Evolutionary conservation across 1,284 basidiomycete species (phyloP), one percentile per base, ranked within the genome.

Genomic region (Tilletia indica): DNA sequence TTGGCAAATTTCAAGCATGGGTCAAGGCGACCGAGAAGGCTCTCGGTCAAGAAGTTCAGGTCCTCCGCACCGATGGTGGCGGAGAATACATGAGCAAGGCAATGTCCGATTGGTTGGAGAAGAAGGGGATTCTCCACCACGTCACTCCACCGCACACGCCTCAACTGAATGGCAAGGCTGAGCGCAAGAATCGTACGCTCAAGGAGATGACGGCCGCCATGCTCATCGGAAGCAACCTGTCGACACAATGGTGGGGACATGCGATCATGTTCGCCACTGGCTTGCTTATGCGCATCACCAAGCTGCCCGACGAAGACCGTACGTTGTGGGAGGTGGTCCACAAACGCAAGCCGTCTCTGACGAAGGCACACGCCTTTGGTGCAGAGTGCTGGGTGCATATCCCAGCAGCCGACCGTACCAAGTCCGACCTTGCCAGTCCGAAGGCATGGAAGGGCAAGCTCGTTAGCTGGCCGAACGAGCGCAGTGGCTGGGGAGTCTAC

Each of bases 151-250:
- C 56, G 1, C 58, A 70, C 58, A 39, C 56, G 16, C 69, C 51
- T 70, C 56, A 70, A 11, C 58, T 34, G 42, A 70, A 70, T 8
- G 69, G 69, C 19, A 34, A 61, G n/a, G 36, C 69, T 2, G 69
- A 70, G 45, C 51, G 51, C 51, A 54, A 54, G 51, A 54, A 54
- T n/a, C 51, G 51, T 1, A 54, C 51, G 51, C 25, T 54, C 1
- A 54, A 54, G 51, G 51, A 54, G 51, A 54, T 54, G 51, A 54
- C 51, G 51, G 51, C 51, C 19, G 51, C 51, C 19, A 54, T 54
- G 51, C 51, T 54, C 51, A 54, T 54, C 51, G 51, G 51, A 1
- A 54, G 51, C 51, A 4, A 54, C 4, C 11, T 54, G 51, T 21
- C 19, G 19, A 21, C 51, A 1, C 51, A 54, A 3, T 54, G 51